Base-by-base conservation (phyloP, 1,139 yeast genomes). In the Magnusiomyces sp. region DNA sequence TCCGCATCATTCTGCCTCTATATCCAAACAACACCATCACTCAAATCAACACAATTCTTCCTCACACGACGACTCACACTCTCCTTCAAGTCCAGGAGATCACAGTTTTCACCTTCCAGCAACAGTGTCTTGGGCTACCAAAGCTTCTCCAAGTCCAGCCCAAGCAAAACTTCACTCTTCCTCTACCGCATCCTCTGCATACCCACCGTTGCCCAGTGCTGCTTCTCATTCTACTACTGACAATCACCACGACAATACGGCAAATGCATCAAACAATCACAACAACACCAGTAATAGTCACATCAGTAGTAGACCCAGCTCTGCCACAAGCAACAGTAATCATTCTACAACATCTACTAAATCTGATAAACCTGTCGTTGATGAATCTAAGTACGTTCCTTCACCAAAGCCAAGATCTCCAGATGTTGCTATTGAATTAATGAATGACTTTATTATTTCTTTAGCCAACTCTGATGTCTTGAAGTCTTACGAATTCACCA, bases 101-200 rank as follows among this genome's bases (percentile, higher is more conserved):
- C 31, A 17, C 27, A 33, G 33, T 16, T 42, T 16, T 37, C 45
- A 42, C 10, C 64, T 64, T 54, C 74, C 64, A 10, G 60, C 72
- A 2, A 58, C 76, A 58, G 64, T 67, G 46, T 62, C 72, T 51
- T 60, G 75, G 75, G 68, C 74, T 47, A 58, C 65, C 16, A 62
- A 57, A 44, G 57, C 60, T 1, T 61, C 65, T 14, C 64, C 67
- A 4, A 38, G 47, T 27, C 47, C 48, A 2, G 9, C 51, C 2
- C 40, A 32, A 6, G 46, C 46, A 2, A 52, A 50, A 38, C 32
- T 49, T 9, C 44, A 47, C 17, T 49, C 42, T 45, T 49, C 50
- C n/a, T 13, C 54, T 40, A 47, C 52, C 11, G 32, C 55, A 36
- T 51, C 67, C 62, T 45, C 71, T 62, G 48, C 66, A 58, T 44